Evolutionary conservation across 1,284 basidiomycete genomes (phyloP), one percentile per base, ranked within the genome.

Genomic region (Marasmius fiardii): DNA sequence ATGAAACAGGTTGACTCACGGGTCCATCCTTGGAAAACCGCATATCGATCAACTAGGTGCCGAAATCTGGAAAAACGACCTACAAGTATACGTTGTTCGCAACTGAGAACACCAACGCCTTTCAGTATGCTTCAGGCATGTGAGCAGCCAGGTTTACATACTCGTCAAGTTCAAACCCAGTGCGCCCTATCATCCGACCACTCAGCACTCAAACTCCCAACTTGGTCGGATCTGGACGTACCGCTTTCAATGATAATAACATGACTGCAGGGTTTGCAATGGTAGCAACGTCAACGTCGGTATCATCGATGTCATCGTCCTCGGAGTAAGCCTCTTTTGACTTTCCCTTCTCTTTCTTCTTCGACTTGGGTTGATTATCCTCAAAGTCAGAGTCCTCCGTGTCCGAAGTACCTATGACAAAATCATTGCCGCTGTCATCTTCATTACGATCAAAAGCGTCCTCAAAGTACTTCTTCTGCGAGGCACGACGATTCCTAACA

Each of bases 51-150:
- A 52, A 35, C 18, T 20, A 26, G 20, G 31, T 41, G 49, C 14
- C 12, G 20, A 52, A 53, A 14, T 31, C 53, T 1, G 41, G 50
- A 37, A 16, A 23, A 28, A 55, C 45, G 3, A 78, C 89, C 76
- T 62, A 93, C 85, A 95, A 70, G 65, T 90, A 93, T 0, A 95
- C 90, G 66, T 94, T 92, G 65, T 93, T 94, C 1, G 93, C 93
- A 14, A 91, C 90, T 75, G 43, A 21, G 18, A 52, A 21, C 1
- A 20, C 11, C 5, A 26, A n/a, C n/a, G n/a, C n/a, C n/a, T 51
- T 23, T 34, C 14, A 26, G 20, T 21, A 31, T 6, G 23, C 4
- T 18, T 16, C 14, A 20, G 24, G 44, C 18, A 6, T 10, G 14
- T 0, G 16, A 52, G 28, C 23, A 39, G 37, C 31, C 21, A 14